These are phyloP conservation scores for Actinomortierella wolfii DNA, from an alignment of 371 early-diverging fungal genomes.

Conservation along the genomic window DNA sequence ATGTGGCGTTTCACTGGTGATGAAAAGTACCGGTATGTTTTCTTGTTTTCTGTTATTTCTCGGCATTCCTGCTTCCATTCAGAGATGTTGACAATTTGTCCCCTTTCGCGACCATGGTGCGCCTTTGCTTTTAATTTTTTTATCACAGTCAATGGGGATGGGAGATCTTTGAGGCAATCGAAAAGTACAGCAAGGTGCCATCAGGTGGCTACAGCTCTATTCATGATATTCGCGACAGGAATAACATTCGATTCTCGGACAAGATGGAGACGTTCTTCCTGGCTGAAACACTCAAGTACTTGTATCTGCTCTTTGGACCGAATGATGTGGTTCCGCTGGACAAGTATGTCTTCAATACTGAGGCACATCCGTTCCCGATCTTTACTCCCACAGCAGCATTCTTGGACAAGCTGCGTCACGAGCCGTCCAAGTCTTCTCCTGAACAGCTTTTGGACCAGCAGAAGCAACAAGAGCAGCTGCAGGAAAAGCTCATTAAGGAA, in stretches of 20 bases:
- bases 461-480: neutral
- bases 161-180: constrained; percentile 84
- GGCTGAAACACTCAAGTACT: constrained; percentile 96
- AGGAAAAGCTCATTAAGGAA: neutral
- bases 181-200: constrained; percentile 72
- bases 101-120: no score
- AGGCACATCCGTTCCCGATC: constrained; percentile 85
- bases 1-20: constrained; percentile 87
- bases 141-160: constrained; percentile 88
- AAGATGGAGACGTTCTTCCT: constrained; percentile 81
- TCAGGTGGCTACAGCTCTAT: constrained; percentile 81
- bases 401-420: constrained; percentile 3
- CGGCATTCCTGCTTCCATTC: no score
- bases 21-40: constrained; percentile 63
- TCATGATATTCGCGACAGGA: constrained; percentile 60
- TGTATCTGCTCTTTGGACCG: constrained; percentile 85
- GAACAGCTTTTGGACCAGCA: neutral
- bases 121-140: neutral
- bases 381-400: constrained; percentile 47
- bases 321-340: constrained; percentile 74
- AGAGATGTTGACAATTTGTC: neutral
- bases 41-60: neutral
- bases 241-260: constrained; percentile 51
- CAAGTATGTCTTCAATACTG: constrained; percentile 88
- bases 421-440: constrained; percentile 5